Conservation (phyloP, 2,329 filamentous ascomycete genomes). For the Fusarium miscanthi region DNA sequence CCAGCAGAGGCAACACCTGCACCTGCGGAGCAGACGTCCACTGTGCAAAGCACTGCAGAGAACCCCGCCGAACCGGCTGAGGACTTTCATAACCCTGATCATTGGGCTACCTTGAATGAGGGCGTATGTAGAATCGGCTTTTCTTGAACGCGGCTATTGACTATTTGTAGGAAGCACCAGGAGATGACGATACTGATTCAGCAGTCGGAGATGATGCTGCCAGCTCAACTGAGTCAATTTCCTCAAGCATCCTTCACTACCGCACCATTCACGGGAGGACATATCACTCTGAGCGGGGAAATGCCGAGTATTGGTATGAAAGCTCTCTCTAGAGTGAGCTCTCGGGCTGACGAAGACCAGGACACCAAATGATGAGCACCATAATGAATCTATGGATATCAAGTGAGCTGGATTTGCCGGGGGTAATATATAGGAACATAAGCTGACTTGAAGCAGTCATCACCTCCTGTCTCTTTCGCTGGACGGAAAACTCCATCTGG, state of each 20-base stretch:
- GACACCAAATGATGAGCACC: slow-evolving; percentile 36
- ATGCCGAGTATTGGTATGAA: slow-evolving; percentile 39
- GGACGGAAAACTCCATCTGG: slow-evolving; percentile 12
- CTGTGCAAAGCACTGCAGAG: background rate
- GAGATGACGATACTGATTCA: slow-evolving; percentile 21
- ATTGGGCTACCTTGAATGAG: slow-evolving; percentile 10
- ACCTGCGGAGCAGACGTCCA: background rate
- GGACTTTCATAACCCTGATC: slow-evolving; percentile 10
- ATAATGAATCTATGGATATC: slow-evolving; percentile 39
- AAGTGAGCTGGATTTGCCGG: background rate
- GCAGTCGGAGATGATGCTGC: slow-evolving; percentile 26
- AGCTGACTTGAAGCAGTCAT: background rate
- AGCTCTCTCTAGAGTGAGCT: fast-evolving
- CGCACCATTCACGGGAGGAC: slow-evolving; percentile 38
- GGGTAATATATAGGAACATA: fast-evolving
- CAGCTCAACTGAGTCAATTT: slow-evolving; percentile 40
- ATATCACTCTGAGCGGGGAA: slow-evolving; percentile 37
- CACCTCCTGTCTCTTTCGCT: slow-evolving; percentile 30
- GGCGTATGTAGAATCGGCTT: background rate
- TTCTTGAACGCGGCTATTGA: fast-evolving
- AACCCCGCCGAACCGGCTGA: background rate
- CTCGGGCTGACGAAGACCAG: background rate
- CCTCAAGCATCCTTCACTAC: slow-evolving; percentile 40
- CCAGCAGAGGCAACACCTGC: background rate
- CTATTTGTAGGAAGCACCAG: background rate